Evolutionary conservation across 1,284 basidiomycete species (phyloP), one percentile per base, ranked within the genome.

Genomic region (Mycosarcoma mackinlayi): DNA sequence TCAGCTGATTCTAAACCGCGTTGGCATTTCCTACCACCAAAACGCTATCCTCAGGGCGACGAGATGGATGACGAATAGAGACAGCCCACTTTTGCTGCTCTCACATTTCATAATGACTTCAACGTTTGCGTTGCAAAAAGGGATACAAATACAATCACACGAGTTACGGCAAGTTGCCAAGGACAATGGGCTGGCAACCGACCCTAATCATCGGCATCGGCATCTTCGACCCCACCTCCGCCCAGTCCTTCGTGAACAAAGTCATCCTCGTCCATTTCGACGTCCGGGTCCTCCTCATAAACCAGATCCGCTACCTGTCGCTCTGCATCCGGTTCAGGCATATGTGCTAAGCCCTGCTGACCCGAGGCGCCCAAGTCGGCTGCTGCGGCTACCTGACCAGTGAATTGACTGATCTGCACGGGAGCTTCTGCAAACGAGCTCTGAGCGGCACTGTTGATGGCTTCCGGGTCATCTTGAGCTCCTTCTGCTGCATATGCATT

Each of bases 191-290:
- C n/a, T n/a, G n/a, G n/a, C n/a, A n/a, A n/a, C n/a, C n/a, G n/a
- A n/a, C n/a, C n/a, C 40, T 55, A 71, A 25, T 82, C 46, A 73
- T 81, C 75, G 80, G 83, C 59, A 75, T 79, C 50, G 82, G 78
- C 63, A 73, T 85, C 60, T 83, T 83, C 69, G 72, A 76, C 51
- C 65, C 78, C 51, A 27, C 52, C 44, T 50, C 42, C 67, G 34
- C 63, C 61, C 31, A 53, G 47, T 21, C 55, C 52, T 52, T 73
- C 68, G 63, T 71, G 67, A 52, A 66, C 71, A 56, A 56, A 79
- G 48, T 66, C 75, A 59, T 58, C 79, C 61, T 70, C 68, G 49
- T 58, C 79, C 79, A 76, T 71, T 31, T 78, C 63, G 3, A 75
- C 75, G 19, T 73, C 77, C 3, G 62, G 69, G 19, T 78, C 76